Evolutionary conservation across 805 yeast genomes (phyloP), one percentile per base, ranked within the genome.

Genomic region (Candida yuanshanica): DNA sequence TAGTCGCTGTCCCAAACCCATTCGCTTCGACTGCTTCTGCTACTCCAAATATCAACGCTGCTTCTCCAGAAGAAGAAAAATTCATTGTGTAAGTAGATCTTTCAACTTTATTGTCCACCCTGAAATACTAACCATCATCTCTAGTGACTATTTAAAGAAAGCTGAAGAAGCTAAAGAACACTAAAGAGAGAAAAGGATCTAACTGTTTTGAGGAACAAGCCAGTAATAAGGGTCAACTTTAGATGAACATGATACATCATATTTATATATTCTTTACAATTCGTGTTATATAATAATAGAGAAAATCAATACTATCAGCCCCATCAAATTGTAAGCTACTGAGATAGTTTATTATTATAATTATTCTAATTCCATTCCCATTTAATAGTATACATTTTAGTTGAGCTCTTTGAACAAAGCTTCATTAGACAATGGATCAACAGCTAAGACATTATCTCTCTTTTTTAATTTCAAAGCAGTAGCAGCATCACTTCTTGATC

Each of bases 61-160:
- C 79, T 42, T 76, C 89, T 38, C 79, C 88, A 53, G 97, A 88
- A 59, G 97, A 90, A 71, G 95, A 86, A 65, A 80, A 83, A 64
- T 90, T 84, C 70, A 82, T 90, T 37, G 36, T 39, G 47, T 45
- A 33, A 33, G 49, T 45, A 29, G 8, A 7, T n/a, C 17, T n/a
- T 22, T n/a, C 20, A 12, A 10, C 18, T 14, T n/a, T 4, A 20
- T 26, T 24, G 10, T 23, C 7, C 17, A 5, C 4, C 14, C 11
- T 11, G 10, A 10, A 18, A 26, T 38, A 39, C 48, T 45, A 45
- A 45, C 44, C 24, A 72, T 68, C 3, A n/a, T n/a, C n/a, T n/a
- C 20, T 12, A 46, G 50, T 62, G 84, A 80, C 56, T 89, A 77
- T 73, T 70, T 79, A 66, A 65, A 70, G 62, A 66, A 72, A 60